Conservation (phyloP, 345 rosid genomes). For the Hibiscus syriacus region DNA sequence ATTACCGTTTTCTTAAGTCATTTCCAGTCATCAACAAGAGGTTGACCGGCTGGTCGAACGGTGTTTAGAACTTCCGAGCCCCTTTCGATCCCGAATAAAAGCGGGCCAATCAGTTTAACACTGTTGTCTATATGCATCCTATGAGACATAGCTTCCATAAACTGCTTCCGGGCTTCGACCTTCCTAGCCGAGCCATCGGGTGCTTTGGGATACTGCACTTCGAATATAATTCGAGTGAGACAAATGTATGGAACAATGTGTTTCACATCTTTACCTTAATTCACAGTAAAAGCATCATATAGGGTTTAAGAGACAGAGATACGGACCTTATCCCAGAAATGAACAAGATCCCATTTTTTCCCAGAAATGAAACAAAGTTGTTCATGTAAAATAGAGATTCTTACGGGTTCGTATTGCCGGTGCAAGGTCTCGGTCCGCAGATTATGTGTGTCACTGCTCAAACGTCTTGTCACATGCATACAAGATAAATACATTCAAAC, state of each 20-base stretch:
- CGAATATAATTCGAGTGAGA: too few relatives aligned
- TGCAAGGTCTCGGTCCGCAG: constrained; percentile 64
- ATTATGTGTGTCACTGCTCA: constrained; percentile 76
- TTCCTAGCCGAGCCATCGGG: constrained; percentile 81
- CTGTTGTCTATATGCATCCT: constrained; percentile 83
- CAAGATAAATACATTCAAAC: too few relatives aligned
- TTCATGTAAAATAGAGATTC: constrained; percentile 1
- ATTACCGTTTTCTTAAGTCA: constrained; percentile 81
- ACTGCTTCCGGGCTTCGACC: constrained; percentile 64
- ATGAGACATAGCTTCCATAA: constrained; percentile 90
- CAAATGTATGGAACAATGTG: neutral
- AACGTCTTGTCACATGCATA: too few relatives aligned
- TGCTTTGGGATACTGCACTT: constrained; percentile 78
- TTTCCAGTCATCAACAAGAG: constrained; percentile 91
- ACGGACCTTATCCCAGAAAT: constrained; percentile 93
- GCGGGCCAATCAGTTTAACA: constrained; percentile 65
- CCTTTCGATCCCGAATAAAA: constrained; percentile 67
- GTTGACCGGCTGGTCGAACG: constrained; percentile 66
- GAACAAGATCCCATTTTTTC: too few relatives aligned
- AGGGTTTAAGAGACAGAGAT: neutral
- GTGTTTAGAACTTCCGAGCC: constrained; percentile 53
- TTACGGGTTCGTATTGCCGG: constrained; percentile 89
- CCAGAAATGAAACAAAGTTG: too few relatives aligned
- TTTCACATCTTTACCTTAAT: neutral
- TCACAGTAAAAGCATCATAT: too few relatives aligned